A percentile compares a stretch with the other conserved stretches of the same genome.
phyloP scores from a whole-genome alignment of 805 yeast genomes.

The Pichia exigua region DNA sequence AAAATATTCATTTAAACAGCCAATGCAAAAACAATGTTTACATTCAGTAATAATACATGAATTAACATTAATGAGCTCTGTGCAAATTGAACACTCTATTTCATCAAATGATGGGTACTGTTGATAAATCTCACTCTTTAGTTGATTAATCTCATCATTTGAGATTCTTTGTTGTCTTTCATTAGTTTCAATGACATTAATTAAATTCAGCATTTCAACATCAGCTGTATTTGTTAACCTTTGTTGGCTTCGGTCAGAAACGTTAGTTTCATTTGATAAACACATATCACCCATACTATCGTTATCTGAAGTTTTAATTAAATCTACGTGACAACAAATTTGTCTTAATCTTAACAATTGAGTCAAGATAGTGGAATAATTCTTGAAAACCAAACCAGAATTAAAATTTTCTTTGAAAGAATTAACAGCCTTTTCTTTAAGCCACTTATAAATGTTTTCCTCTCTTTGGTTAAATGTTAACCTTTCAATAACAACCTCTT shows the following conservation, averaged over 20 bases:
- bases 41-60: constrained; percentile 59
- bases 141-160: constrained; percentile 17
- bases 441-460: constrained; percentile 54
- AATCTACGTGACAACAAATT: constrained; percentile 74
- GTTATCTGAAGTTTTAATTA: constrained; percentile 41
- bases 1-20: constrained; percentile 67
- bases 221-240: constrained; percentile 10
- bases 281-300: constrained; percentile 28
- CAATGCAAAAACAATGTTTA: constrained; percentile 71
- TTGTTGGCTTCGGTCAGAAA: not conserved
- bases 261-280: not conserved
- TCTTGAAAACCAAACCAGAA: constrained; percentile 60
- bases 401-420: constrained; percentile 53
- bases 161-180: constrained; percentile 20
- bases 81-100: constrained; percentile 80
- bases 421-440: constrained; percentile 57
- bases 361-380: constrained; percentile 72
- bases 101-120: constrained; percentile 31
- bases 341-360: constrained; percentile 81
- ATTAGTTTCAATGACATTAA: constrained; percentile 20
- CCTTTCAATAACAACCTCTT: constrained; percentile 61
- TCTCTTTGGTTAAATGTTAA: constrained; percentile 63
- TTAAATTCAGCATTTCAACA: constrained; percentile 17
- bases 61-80: constrained; percentile 48
- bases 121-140: constrained; percentile 27